These are phyloP conservation scores for Diaporthe amygdali DNA, from an alignment of 2,329 filamentous ascomycete species.

Conservation along the genomic window DNA sequence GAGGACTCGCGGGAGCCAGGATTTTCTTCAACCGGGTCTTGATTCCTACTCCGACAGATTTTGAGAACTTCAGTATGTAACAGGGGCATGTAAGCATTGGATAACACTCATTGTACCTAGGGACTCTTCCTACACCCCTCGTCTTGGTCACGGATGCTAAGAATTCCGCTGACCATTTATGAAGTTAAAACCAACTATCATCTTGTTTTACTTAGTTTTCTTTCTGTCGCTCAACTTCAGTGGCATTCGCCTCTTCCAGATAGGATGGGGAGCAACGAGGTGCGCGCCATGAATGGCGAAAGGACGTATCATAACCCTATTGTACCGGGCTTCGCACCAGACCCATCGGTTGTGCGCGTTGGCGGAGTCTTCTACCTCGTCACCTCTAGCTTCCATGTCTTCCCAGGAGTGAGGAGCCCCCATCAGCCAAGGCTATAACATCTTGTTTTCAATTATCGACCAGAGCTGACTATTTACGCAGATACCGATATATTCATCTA, in stretches of 20 bases:
- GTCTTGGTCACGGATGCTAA: neutral
- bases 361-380: neutral
- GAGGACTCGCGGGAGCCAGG: neutral
- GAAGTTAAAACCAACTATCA: neutral
- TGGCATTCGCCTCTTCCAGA: neutral
- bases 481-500: neutral
- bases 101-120: neutral
- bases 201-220: no score
- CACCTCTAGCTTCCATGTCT: neutral
- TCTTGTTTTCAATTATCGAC: neutral
- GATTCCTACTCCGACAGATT: neutral
- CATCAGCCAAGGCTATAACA: neutral
- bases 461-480: neutral
- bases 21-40: neutral
- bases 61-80: no score
- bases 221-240: neutral
- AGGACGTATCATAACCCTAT: neutral
- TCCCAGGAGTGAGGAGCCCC: neutral
- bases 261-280: neutral
- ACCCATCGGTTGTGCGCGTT: neutral
- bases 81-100: neutral
- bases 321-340: neutral
- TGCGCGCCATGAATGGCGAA: neutral
- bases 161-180: no score
- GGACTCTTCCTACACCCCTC: no score